Percentiles rank a stretch among this genome's conserved stretches.
These are phyloP conservation scores for Xerocomus nothofagi DNA, from an alignment of 1,284 basidiomycete genomes.

Conservation along the genomic window DNA sequence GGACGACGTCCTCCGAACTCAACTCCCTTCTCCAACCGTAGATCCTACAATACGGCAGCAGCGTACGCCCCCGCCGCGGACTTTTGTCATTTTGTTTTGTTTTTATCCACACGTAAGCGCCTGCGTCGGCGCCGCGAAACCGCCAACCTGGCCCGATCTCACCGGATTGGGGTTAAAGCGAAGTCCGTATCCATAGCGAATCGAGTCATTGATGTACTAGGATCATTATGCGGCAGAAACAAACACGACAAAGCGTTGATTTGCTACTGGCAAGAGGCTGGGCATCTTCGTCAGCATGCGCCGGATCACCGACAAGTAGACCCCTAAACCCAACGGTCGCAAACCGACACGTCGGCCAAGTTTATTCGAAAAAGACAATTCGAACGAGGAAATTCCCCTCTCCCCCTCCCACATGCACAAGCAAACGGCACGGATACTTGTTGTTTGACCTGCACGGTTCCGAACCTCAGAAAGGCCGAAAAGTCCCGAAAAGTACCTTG, in stretches of 20 bases:
- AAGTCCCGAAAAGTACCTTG: background rate
- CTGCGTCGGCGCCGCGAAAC: background rate
- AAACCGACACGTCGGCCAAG: background rate
- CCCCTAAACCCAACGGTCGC: background rate
- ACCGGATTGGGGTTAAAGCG: background rate
- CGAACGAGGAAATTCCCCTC: background rate
- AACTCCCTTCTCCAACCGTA: background rate
- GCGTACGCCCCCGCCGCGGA: background rate
- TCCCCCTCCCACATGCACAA: no score
- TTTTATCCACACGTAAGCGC: no score
- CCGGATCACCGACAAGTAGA: background rate
- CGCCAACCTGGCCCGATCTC: background rate
- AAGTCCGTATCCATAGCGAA: background rate
- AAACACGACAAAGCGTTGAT: background rate
- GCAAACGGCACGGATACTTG: no score
- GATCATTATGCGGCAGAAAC: slow-evolving; percentile 2
- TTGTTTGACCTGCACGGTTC: background rate
- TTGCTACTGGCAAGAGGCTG: background rate
- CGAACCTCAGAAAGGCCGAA: background rate
- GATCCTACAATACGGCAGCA: background rate
- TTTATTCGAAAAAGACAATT: background rate
- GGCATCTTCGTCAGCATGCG: background rate
- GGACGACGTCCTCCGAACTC: background rate
- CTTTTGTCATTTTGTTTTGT: no score
- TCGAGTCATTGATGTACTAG: background rate